Conservation (phyloP, 129 eudicot genomes). For the Helianthus tuberosus region DNA sequence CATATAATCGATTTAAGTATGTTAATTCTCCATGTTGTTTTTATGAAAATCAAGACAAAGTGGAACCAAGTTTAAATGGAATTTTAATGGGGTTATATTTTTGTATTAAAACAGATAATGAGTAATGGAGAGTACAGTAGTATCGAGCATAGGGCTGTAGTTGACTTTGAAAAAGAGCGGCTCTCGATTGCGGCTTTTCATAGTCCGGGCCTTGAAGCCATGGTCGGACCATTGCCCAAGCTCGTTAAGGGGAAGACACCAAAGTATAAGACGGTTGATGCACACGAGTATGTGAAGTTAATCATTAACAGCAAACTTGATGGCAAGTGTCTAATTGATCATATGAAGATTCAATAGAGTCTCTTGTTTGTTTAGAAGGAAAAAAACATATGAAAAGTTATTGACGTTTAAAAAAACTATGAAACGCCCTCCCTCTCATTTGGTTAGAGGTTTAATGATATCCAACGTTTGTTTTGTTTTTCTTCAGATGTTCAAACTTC, state of each 20-base stretch:
- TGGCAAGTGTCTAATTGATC: slow-evolving; percentile 44
- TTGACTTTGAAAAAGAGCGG: slow-evolving; percentile 38
- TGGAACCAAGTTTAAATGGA: no score
- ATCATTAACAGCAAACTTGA: slow-evolving; percentile 40
- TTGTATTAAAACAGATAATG: slow-evolving; percentile 32
- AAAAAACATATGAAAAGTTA: no score
- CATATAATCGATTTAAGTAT: not conserved
- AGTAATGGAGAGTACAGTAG: slow-evolving; percentile 53
- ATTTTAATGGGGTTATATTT: not conserved
- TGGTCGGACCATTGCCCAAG: slow-evolving; percentile 37
- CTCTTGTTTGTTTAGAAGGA: no score
- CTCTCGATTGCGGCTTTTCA: slow-evolving; percentile 57
- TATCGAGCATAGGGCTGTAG: slow-evolving; percentile 59
- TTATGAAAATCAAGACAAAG: no score
- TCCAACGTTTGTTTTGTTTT: no score
- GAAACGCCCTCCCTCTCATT: no score
- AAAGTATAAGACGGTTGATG: slow-evolving; percentile 38
- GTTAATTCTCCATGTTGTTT: not conserved
- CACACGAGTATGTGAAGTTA: slow-evolving; percentile 29
- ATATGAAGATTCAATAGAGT: slow-evolving; percentile 27
- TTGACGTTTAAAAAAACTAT: no score
- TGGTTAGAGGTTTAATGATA: no score
- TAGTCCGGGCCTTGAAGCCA: slow-evolving; percentile 18
- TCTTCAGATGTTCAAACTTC: no score
- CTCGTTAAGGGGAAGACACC: slow-evolving; percentile 24